phyloP scores from a whole-genome alignment of 1,139 yeast species.

The Magnusiomyces ingens region DNA sequence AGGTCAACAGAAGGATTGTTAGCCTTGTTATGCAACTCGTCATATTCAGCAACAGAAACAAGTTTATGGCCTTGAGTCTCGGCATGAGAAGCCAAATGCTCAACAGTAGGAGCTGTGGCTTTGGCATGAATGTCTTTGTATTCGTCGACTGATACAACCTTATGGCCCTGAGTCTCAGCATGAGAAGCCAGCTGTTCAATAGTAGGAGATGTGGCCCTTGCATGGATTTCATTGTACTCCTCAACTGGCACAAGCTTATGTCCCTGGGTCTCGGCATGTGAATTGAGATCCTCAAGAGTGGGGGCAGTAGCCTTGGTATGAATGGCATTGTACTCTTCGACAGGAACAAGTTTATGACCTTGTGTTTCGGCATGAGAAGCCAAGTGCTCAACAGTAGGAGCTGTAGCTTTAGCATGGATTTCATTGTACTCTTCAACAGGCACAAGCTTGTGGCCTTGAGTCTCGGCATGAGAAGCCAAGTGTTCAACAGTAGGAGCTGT shows the following conservation, averaged over 20 bases:
- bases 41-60: constrained; percentile 18
- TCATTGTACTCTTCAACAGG: constrained; percentile 28
- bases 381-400: constrained; percentile 2
- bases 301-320: constrained; percentile 10
- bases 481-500: constrained; percentile 6
- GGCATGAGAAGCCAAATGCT: constrained; percentile 25
- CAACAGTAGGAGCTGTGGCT: constrained; percentile 38
- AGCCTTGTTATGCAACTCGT: constrained; percentile 17
- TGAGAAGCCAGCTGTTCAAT: constrained; percentile 2
- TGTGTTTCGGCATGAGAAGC: not conserved
- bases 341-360: constrained; percentile 6
- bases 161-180: constrained; percentile 4
- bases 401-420: constrained; percentile 4
- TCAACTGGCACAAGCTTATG: constrained; percentile 7
- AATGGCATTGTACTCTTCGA: constrained; percentile 8
- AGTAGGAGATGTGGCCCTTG: constrained; percentile 9
- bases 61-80: constrained; percentile 28
- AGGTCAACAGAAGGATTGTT: constrained; percentile 9
- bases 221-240: constrained; percentile 5
- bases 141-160: constrained; percentile 28
- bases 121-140: constrained; percentile 24
- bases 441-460: constrained; percentile 6
- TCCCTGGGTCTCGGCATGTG: constrained; percentile 4
- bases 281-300: constrained; percentile 3
- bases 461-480: constrained; percentile 1